Percentiles rank a stretch among this genome's conserved stretches.
phyloP scores from a whole-genome alignment of 164 flowering plant species.

The Akebia trifoliata region DNA sequence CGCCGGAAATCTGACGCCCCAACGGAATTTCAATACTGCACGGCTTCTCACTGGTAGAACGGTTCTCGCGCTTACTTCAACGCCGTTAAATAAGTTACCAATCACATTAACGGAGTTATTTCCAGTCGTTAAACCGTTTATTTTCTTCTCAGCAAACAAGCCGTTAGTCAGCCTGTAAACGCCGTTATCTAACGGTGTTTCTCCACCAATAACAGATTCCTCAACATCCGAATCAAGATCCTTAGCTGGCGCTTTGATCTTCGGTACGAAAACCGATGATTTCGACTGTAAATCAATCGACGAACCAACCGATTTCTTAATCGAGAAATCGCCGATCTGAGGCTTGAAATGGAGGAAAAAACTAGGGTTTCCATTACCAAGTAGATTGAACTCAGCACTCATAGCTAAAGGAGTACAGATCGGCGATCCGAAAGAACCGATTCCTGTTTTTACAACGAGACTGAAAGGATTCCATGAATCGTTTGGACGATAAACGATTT shows the following conservation, averaged over 20 bases:
- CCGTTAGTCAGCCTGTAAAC: no score
- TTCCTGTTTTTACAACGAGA: slow-evolving; percentile 52
- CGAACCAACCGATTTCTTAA: slow-evolving; percentile 29
- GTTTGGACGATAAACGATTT: slow-evolving; percentile 57
- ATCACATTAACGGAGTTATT: not conserved
- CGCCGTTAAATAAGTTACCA: slow-evolving; percentile 28
- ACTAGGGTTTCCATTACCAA: slow-evolving; percentile 42
- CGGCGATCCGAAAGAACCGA: slow-evolving; percentile 59
- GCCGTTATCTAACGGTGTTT: slow-evolving; percentile 13
- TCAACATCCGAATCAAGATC: slow-evolving; percentile 22
- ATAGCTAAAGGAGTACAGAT: slow-evolving; percentile 45
- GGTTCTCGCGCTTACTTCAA: slow-evolving; percentile 50
- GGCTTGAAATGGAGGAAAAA: slow-evolving; percentile 67
- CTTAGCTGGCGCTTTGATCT: slow-evolving; percentile 29
- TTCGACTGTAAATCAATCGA: slow-evolving; percentile 5
- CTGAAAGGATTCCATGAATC: slow-evolving; percentile 60
- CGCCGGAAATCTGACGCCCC: slow-evolving; percentile 54
- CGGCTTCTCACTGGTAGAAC: slow-evolving; percentile 36
- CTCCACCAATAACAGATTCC: slow-evolving; percentile 6
- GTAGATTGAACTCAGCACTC: slow-evolving; percentile 60
- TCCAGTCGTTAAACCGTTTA: slow-evolving; percentile 7
- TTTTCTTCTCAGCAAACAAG: no score
- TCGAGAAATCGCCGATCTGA: slow-evolving; percentile 54
- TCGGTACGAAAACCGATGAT: slow-evolving; percentile 3
- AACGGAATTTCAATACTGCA: slow-evolving; percentile 48